These are phyloP conservation scores for Eimeria zaria DNA, from an alignment of 169 alveolate species.

Conservation along the genomic window DNA sequence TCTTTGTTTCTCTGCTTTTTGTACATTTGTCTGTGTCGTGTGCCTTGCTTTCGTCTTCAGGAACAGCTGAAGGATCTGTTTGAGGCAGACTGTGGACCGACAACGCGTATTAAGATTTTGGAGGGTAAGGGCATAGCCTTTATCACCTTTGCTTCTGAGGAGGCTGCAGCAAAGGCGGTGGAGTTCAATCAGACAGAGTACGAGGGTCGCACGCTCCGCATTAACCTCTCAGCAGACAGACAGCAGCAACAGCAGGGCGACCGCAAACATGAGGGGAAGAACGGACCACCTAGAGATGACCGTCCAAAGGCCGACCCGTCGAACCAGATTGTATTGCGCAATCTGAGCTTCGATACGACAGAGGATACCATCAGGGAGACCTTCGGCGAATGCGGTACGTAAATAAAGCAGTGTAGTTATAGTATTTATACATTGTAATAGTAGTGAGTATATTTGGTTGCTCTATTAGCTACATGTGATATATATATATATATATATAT, in stretches of 20 bases:
- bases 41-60: background rate
- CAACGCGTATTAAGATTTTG: conserved; percentile 92
- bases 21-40: background rate
- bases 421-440: background rate
- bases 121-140: conserved; percentile 95
- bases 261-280: conserved; percentile 86
- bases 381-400: conserved; percentile 91
- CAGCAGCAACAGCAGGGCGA: conserved; percentile 86
- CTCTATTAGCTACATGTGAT: background rate
- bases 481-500: background rate
- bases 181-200: conserved; percentile 93
- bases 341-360: conserved; percentile 89
- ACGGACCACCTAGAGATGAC: conserved; percentile 74
- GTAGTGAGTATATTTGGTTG: no score
- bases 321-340: conserved; percentile 87
- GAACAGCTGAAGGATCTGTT: conserved; percentile 89
- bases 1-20: background rate
- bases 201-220: conserved; percentile 92
- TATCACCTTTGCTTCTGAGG: conserved; percentile 93
- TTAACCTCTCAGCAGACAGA: conserved; percentile 93
- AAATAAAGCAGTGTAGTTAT: background rate
- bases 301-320: conserved; percentile 68
- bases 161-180: conserved; percentile 94
- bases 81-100: conserved; percentile 94
- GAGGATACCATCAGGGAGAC: conserved; percentile 90